Evolutionary conservation across 805 yeast species (phyloP).

Genomic region (Wickerhamomyces rabaulensis): DNA sequence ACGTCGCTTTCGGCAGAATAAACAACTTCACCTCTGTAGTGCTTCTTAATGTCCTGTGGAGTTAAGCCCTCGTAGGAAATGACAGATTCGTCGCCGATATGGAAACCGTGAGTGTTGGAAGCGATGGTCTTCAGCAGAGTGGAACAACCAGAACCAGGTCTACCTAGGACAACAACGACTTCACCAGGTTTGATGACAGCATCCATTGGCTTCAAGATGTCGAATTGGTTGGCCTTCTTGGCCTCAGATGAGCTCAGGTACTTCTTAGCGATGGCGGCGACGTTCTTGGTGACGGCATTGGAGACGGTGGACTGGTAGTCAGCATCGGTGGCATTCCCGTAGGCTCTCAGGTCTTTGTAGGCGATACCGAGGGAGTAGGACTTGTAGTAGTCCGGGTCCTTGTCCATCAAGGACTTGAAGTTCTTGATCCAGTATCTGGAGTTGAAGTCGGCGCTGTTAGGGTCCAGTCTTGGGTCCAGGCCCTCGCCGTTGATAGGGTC

Average conservation of each 20-base stretch:
- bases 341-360: slow-evolving; percentile 52
- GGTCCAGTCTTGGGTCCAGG: slow-evolving; percentile 45
- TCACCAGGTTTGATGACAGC: slow-evolving; percentile 59
- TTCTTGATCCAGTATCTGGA: slow-evolving; percentile 56
- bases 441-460: slow-evolving; percentile 46
- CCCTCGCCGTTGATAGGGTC: slow-evolving; percentile 24
- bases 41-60: slow-evolving; percentile 41
- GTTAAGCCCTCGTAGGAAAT: slow-evolving; percentile 53
- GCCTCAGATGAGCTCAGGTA: slow-evolving; percentile 7
- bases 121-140: slow-evolving; percentile 58
- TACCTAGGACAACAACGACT: slow-evolving; percentile 62
- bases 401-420: slow-evolving; percentile 40
- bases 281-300: slow-evolving; percentile 29
- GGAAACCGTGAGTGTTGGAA: slow-evolving; percentile 55
- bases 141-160: slow-evolving; percentile 79
- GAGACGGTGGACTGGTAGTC: slow-evolving; percentile 59
- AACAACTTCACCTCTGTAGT: slow-evolving; percentile 64
- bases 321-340: slow-evolving; percentile 50
- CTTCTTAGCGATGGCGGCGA: slow-evolving; percentile 8
- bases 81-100: slow-evolving; percentile 39
- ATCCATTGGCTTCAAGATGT: slow-evolving; percentile 57
- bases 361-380: slow-evolving; percentile 51
- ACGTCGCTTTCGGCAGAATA: slow-evolving; percentile 68
- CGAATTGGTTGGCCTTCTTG: slow-evolving; percentile 28
- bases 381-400: slow-evolving; percentile 54